Percentiles rank a stretch among this genome's conserved stretches.
Conservation (phyloP, 768 basidiomycete species). For the Macrocybe gigantea region DNA sequence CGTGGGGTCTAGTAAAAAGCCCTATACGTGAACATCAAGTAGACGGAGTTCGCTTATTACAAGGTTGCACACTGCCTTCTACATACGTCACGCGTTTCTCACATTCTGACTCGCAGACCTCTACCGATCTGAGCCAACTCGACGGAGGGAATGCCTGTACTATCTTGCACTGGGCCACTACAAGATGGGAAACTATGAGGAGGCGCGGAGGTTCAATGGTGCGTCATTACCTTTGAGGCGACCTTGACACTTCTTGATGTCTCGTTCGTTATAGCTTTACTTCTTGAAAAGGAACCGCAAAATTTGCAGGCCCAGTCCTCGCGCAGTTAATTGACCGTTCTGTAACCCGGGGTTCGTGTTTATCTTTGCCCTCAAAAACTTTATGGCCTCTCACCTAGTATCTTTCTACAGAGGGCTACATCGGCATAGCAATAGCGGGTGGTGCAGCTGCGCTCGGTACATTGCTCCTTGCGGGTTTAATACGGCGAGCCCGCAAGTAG, state of each 20-base stretch:
- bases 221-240: conserved; percentile 18
- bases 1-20: conserved; percentile 96
- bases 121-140: conserved; percentile 79
- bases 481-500: conserved; percentile 75
- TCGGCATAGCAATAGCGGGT: conserved; percentile 94
- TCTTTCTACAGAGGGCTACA: conserved; percentile 77
- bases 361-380: not conserved
- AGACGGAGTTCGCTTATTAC: conserved; percentile 85
- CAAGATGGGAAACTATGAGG: conserved; percentile 93
- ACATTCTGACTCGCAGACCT: conserved; percentile 53
- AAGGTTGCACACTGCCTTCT: conserved; percentile 46
- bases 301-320: conserved; percentile 93
- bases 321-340: conserved; percentile 80
- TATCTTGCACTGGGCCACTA: conserved; percentile 95
- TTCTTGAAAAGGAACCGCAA: conserved; percentile 87
- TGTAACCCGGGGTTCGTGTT: conserved; percentile 65
- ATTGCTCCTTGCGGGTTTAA: conserved; percentile 63
- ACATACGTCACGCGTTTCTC: conserved; percentile 3
- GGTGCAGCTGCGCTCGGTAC: conserved; percentile 85
- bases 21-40: conserved; percentile 80
- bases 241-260: not conserved
- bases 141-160: conserved; percentile 92
- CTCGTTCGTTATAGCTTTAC: conserved; percentile 46
- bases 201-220: conserved; percentile 93
- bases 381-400: conserved; percentile 1